Evolutionary conservation across 768 basidiomycete species (phyloP), one percentile per base, ranked within the genome.

Genomic region (Calocybe indica): DNA sequence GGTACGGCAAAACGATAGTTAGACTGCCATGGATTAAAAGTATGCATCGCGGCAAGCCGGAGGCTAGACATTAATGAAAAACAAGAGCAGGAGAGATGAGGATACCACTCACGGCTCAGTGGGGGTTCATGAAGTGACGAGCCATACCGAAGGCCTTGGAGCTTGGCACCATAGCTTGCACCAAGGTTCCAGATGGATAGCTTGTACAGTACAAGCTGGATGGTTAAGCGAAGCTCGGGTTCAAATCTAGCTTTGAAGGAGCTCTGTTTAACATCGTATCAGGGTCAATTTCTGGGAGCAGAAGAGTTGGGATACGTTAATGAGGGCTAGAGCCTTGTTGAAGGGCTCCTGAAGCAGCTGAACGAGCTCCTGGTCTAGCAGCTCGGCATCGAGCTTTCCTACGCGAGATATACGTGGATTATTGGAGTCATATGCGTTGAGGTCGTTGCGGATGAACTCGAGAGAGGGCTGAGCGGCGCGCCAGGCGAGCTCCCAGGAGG

Each of bases 381-480:
- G 74, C 56, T 92, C 86, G 3, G 94, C 82, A 63, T 98, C 95
- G 45, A 97, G 80, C 64, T 95, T 90, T 6, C 88, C 87, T 41
- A 98, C 92, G 38, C 93, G 87, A 22, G 81, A 70, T 30, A 84
- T 67, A n/a, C 84, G 75, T 28, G 73, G 60, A 40, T 52, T 46
- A 22, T 70, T 63, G n/a, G 59, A 46, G 11, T 60, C 45, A 7
- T 59, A 53, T 5, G 64, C 50, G 14, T 55, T 56, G 15, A 82
- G 54, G 9, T 68, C 63, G 29, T 66, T 61, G 43, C 73, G 68
- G 36, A 85, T 74, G 8, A 70, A 63, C 15, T 69, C 55, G 6
- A 92, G 68, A 7, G 58, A 66, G 29, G 79, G 75, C 51, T 83
- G 79, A 5, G 83, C 82, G 50, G 63, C 59, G 38, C 74, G 70